phyloP scores from a whole-genome alignment of 2,329 filamentous ascomycete genomes.

The Ambrosiella cleistominuta region DNA sequence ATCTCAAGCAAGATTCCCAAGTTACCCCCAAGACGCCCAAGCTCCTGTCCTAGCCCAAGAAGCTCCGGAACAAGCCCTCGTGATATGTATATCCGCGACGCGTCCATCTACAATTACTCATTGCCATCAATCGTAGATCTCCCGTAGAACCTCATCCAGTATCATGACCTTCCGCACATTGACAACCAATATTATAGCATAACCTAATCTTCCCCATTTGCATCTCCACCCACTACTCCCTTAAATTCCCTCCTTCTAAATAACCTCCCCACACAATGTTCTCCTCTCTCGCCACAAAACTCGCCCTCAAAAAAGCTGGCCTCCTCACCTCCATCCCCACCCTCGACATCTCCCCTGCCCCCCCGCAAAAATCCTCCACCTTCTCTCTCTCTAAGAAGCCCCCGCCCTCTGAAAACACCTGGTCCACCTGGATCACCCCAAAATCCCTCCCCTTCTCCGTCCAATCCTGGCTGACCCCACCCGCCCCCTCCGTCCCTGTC shows the following conservation, averaged over 20 bases:
- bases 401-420: conserved; percentile 13
- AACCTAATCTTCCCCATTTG: not conserved
- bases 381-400: conserved; percentile 14
- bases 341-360: conserved; percentile 18
- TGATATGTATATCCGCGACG: not conserved
- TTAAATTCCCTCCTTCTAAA: not conserved
- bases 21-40: not conserved
- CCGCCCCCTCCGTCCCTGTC: conserved; percentile 32
- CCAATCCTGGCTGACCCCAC: conserved; percentile 34
- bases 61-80: not conserved
- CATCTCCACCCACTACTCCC: not conserved
- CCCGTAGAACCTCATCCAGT: too few relatives aligned
- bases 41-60: not conserved
- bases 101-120: not conserved
- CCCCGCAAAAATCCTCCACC: conserved; percentile 16
- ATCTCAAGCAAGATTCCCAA: not conserved
- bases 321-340: conserved; percentile 33
- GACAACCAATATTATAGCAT: too few relatives aligned
- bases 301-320: conserved; percentile 40
- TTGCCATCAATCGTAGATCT: too few relatives aligned
- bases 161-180: too few relatives aligned
- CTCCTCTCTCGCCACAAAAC: conserved; percentile 36
- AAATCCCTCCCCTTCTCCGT: conserved; percentile 33
- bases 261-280: conserved; percentile 27
- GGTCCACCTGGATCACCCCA: conserved; percentile 32